phyloP scores from a whole-genome alignment of 2,329 filamentous ascomycete species.

The Coleophoma cylindrospora region DNA sequence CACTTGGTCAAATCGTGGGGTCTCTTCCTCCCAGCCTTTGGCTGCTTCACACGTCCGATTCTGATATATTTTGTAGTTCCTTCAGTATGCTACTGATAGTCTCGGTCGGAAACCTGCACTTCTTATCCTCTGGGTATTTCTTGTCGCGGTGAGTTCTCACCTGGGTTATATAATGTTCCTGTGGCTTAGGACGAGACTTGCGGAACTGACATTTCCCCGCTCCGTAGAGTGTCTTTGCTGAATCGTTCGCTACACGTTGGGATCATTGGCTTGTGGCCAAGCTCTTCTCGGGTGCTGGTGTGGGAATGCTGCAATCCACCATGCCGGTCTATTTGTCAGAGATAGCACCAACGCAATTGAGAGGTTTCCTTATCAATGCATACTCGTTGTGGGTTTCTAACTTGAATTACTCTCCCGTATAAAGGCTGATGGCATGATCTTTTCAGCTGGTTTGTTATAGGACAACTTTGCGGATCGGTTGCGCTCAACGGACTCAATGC shows the following conservation, averaged over 20 bases:
- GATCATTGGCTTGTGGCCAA: conserved; percentile 14
- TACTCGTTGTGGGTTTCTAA: conserved; percentile 11
- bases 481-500: conserved; percentile 31
- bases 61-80: conserved; percentile 7
- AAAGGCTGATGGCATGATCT: background rate
- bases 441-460: conserved; percentile 34
- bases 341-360: conserved; percentile 14
- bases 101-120: conserved; percentile 29
- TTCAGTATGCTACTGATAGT: conserved; percentile 17
- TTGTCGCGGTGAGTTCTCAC: conserved; percentile 14
- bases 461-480: conserved; percentile 36
- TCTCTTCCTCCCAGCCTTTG: conserved; percentile 7
- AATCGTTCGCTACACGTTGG: conserved; percentile 12
- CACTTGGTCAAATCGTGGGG: conserved; percentile 19
- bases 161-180: background rate
- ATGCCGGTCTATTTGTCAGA: conserved; percentile 16
- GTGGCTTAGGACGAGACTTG: background rate
- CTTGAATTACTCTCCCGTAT: conserved; percentile 6
- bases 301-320: conserved; percentile 16
- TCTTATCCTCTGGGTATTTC: conserved; percentile 26
- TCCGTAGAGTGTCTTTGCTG: conserved; percentile 11
- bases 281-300: conserved; percentile 14
- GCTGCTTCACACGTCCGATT: background rate
- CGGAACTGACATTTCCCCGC: background rate
- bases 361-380: conserved; percentile 11